Conservation (phyloP, 768 basidiomycete genomes). For the Cystobasidium ongulense region DNA sequence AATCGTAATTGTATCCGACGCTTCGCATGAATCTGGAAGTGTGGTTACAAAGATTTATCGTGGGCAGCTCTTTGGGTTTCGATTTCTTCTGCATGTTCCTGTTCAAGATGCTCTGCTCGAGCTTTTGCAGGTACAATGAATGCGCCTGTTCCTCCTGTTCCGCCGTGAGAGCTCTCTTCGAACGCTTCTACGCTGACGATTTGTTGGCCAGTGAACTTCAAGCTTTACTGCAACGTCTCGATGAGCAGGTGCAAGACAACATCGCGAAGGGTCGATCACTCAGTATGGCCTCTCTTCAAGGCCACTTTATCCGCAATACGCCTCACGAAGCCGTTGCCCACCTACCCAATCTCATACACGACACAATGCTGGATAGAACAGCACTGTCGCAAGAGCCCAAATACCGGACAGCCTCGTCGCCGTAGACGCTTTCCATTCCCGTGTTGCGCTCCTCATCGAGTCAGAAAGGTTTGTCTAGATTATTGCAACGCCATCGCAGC, state of each 20-base stretch:
- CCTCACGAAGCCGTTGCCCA: conserved; percentile 41
- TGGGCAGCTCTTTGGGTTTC: too few species aligned
- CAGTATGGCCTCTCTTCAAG: conserved; percentile 95
- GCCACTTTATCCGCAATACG: conserved; percentile 73
- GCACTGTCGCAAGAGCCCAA: background rate
- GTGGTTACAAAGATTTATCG: too few species aligned
- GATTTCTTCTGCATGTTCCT: background rate
- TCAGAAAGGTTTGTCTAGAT: too few species aligned
- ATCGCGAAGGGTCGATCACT: conserved; percentile 55
- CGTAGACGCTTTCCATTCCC: too few species aligned
- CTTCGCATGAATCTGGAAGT: too few species aligned
- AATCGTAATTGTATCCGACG: too few species aligned
- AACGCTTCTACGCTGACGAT: conserved; percentile 66
- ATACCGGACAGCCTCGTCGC: background rate
- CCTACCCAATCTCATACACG: conserved; percentile 38
- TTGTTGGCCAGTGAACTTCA: conserved; percentile 47
- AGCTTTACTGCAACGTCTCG: conserved; percentile 53
- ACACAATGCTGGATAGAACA: background rate
- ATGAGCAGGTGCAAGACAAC: conserved; percentile 54
- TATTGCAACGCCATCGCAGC: too few species aligned
- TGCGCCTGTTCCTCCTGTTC: background rate
- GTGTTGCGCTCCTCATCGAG: too few species aligned
- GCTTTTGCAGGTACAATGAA: background rate
- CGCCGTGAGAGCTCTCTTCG: conserved; percentile 56
- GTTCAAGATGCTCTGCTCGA: background rate